phyloP scores from a whole-genome alignment of 148 eudicot species.

The Linanthus parryae region DNA sequence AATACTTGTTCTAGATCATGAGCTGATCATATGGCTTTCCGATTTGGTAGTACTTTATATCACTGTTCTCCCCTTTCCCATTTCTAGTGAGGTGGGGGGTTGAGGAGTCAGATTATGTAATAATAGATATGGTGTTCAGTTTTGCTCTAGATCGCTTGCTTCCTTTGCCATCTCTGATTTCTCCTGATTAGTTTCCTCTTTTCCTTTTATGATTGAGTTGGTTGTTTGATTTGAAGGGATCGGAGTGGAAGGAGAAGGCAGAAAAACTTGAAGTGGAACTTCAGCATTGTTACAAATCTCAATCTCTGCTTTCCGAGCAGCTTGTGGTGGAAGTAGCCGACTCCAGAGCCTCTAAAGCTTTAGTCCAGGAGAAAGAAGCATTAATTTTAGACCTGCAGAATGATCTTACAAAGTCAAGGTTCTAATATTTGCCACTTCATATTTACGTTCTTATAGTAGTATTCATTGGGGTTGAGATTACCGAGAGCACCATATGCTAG shows the following conservation, averaged over 20 bases:
- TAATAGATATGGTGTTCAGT: too few relatives aligned
- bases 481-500: not conserved
- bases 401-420: conserved; percentile 68
- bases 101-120: too few relatives aligned
- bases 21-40: too few relatives aligned
- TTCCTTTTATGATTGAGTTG: conserved; percentile 13
- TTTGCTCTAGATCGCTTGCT: too few relatives aligned
- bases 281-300: conserved; percentile 98
- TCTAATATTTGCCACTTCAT: not conserved
- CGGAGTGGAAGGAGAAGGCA: conserved; percentile 97
- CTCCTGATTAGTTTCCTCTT: not conserved
- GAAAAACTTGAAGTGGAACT: conserved; percentile 87
- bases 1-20: too few relatives aligned
- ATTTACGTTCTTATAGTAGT: not conserved
- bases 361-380: conserved; percentile 74
- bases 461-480: not conserved
- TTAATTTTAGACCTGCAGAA: conserved; percentile 38
- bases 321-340: conserved; percentile 96
- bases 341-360: conserved; percentile 64
- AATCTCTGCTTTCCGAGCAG: conserved; percentile 83
- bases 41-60: too few relatives aligned
- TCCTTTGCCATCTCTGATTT: too few relatives aligned
- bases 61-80: too few relatives aligned
- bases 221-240: conserved; percentile 44
- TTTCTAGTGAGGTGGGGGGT: too few relatives aligned